A percentile compares a stretch with the other conserved stretches of the same genome.
These are phyloP conservation scores for Aspergillus quadrilineatus DNA, from an alignment of 2,329 filamentous ascomycete genomes.

Conservation along the genomic window DNA sequence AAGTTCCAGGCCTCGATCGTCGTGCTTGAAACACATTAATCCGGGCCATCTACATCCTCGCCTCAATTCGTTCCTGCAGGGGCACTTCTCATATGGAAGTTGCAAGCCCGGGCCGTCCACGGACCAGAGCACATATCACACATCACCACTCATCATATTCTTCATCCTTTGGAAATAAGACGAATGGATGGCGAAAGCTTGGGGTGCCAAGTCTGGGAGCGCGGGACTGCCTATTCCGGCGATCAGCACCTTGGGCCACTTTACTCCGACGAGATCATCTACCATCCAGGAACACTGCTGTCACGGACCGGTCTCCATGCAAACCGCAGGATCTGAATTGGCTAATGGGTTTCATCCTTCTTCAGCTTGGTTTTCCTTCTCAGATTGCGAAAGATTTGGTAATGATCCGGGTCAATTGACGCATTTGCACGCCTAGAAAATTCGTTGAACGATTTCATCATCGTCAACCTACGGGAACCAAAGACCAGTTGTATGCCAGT, in stretches of 20 bases:
- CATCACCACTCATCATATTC: not conserved
- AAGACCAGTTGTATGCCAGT: not conserved
- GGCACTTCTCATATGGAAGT: not conserved
- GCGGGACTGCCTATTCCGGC: conserved; percentile 2
- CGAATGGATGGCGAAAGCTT: not conserved
- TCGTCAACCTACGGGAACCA: not conserved
- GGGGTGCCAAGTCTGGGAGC: not conserved
- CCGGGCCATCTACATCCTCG: not conserved
- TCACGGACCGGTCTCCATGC: not conserved
- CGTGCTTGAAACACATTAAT: not conserved
- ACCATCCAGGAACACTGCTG: not conserved
- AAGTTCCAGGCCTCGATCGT: not conserved
- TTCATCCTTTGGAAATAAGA: not conserved
- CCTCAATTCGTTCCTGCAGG: not conserved
- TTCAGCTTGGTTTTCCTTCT: not conserved
- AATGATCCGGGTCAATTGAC: not conserved
- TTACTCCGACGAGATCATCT: not conserved
- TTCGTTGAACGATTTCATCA: not conserved
- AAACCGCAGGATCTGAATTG: not conserved
- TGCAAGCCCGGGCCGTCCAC: not conserved
- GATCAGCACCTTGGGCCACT: not conserved
- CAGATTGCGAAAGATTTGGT: not conserved
- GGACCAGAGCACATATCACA: too few species aligned
- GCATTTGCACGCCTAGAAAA: not conserved
- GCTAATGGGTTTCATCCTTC: not conserved